Evolutionary conservation across 495 filamentous ascomycete genomes (phyloP).

Genomic region (Amphirosellinia nigrospora): DNA sequence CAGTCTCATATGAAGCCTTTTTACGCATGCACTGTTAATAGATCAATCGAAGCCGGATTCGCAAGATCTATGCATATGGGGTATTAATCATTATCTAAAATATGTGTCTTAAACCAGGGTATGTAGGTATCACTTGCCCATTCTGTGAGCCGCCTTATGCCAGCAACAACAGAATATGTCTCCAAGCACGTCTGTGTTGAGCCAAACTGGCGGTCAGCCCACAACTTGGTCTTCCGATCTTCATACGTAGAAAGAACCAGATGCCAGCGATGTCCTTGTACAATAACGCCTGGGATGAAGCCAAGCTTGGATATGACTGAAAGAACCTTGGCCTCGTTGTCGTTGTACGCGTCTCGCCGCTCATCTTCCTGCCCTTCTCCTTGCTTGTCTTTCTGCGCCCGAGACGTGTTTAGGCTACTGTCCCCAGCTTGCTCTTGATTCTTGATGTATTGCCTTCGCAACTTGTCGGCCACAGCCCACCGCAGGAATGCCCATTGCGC

Average conservation of each 20-base stretch:
- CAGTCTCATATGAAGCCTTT: no score
- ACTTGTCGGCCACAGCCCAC: slow-evolving; percentile 15
- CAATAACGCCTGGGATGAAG: slow-evolving; percentile 26
- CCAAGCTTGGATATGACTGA: slow-evolving; percentile 12
- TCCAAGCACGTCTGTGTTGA: slow-evolving; percentile 18
- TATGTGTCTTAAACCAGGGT: slow-evolving; percentile 22
- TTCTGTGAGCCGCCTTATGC: slow-evolving; percentile 10
- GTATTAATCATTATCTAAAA: slow-evolving; percentile 18
- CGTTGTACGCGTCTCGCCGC: no score
- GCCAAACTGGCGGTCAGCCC: slow-evolving; percentile 12
- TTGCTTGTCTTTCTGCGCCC: neutral
- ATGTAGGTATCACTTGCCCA: slow-evolving; percentile 24
- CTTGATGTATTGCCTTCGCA: neutral
- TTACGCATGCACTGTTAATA: no score
- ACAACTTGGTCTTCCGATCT: slow-evolving; percentile 22
- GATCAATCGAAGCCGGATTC: no score
- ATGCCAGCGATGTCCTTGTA: slow-evolving; percentile 18
- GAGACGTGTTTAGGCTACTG: neutral
- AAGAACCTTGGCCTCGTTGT: neutral
- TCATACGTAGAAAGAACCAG: slow-evolving; percentile 23
- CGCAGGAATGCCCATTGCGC: slow-evolving; percentile 24
- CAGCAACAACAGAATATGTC: slow-evolving; percentile 17
- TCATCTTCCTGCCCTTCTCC: no score
- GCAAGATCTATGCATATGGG: no score
- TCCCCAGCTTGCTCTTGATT: neutral